Base-by-base conservation (phyloP, 768 basidiomycete species). In the Termitomyces sp. region DNA sequence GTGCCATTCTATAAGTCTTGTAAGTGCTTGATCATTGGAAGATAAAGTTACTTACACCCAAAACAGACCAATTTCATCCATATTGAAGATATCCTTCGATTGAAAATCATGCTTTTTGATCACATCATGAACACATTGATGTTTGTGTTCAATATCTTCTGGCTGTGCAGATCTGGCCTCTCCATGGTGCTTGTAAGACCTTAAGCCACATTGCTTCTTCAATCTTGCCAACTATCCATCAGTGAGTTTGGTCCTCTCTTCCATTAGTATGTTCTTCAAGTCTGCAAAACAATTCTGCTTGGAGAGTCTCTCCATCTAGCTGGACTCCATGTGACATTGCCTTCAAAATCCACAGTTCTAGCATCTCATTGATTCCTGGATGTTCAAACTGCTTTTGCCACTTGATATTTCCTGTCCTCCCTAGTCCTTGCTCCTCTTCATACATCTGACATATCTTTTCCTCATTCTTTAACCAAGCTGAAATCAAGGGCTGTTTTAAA, bases 261-360 rank as follows among this genome's bases (percentile, higher is more conserved):
- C 74, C 3, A 69, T 38, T 1, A 72, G 74, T 70, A 66, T 5
- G 1, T 5, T 5, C 38, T 38, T 67, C 45, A 71, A 57, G n/a
- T 76, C 67, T 5, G 74, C 73, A 34, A 34, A 34, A 4, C 2
- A 1, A 5, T 15, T 67, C 72, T 73, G 76, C 63, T 79, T 77
- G 45, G 42, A 80, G 62, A 17, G 77, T 70, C 25, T 72, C 72
- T 0, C 77, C 74, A 40, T 68, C 77, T 7, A 81, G 34, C 0
- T 70, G 29, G 7, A 8, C 7, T 34, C 25, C 79, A 58, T 76
- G 68, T 0, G 34, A 43, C 71, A 74, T 73, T 25, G 73, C 77
- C 56, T 64, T 57, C 10, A 29, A 14, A 54, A 64, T 36, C 63
- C 60, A 64, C 0, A 64, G 40, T 14, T 64, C 29, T 25, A 64